Conservation (phyloP, 441 rosid genomes). For the Populus hybrid region DNA sequence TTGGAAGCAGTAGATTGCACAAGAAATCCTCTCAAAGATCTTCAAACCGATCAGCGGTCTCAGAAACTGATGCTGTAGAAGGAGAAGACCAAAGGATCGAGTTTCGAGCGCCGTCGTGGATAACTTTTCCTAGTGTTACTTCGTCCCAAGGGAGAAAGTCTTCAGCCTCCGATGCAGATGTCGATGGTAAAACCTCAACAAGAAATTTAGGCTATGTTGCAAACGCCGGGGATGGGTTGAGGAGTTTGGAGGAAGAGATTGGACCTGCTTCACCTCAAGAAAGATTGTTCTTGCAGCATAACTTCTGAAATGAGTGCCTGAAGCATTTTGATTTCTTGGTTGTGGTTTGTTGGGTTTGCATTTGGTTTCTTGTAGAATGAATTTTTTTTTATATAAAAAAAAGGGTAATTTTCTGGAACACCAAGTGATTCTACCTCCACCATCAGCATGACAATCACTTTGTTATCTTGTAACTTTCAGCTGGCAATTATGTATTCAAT, state of each 20-base stretch:
- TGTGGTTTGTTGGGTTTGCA: background rate
- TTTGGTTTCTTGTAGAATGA: conserved; percentile 6
- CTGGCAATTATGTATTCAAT: background rate
- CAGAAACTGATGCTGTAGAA: conserved; percentile 59
- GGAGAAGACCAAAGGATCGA: conserved; percentile 68
- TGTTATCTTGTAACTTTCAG: background rate
- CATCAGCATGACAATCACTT: background rate
- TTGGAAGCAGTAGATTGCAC: conserved; percentile 90
- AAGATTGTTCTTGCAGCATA: conserved; percentile 89
- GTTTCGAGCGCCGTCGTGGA: conserved; percentile 96
- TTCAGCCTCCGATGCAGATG: conserved; percentile 85
- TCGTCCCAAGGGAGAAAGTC: conserved; percentile 95
- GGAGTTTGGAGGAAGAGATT: conserved; percentile 92
- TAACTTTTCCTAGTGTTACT: conserved; percentile 90
- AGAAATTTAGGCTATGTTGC: conserved; percentile 30
- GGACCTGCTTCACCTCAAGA: conserved; percentile 93
- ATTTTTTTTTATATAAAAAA: background rate
- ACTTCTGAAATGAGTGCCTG: conserved; percentile 47
- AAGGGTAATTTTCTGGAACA: conserved; percentile 16
- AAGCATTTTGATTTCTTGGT: conserved; percentile 11
- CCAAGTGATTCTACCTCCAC: background rate
- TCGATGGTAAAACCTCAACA: conserved; percentile 55
- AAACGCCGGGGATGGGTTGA: conserved; percentile 60
- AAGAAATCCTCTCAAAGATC: conserved; percentile 88
- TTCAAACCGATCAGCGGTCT: conserved; percentile 51